Conservation (phyloP, 495 filamentous ascomycete species). For the Aspergillus haitiensis region DNA sequence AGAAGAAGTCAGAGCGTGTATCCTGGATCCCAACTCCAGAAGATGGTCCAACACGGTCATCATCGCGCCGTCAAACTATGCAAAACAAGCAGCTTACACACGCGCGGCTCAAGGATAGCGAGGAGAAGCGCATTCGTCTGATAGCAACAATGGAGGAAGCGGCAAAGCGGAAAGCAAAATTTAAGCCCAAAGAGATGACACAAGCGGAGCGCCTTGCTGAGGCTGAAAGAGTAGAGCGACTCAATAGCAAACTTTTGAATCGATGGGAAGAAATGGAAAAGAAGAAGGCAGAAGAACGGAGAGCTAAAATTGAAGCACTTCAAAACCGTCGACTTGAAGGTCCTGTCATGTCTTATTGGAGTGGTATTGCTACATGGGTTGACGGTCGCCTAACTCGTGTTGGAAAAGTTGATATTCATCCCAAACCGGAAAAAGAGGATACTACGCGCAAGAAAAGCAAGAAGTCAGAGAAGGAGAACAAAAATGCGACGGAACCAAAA, state of each 20-base stretch:
- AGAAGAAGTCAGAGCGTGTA: conserved; percentile 89
- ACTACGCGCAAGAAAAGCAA: conserved; percentile 33
- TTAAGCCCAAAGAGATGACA: conserved; percentile 78
- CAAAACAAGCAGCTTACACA: conserved; percentile 81
- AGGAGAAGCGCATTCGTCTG: conserved; percentile 74
- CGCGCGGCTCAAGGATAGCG: conserved; percentile 77
- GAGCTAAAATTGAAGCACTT: conserved; percentile 76
- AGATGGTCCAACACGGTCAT: conserved; percentile 79
- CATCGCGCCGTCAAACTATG: conserved; percentile 78
- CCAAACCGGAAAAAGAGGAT: conserved; percentile 44
- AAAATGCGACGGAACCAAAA: conserved; percentile 29
- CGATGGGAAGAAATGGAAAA: conserved; percentile 93
- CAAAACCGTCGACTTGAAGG: conserved; percentile 84
- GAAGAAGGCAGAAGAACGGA: conserved; percentile 76
- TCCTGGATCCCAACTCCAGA: conserved; percentile 83
- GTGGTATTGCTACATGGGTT: conserved; percentile 75
- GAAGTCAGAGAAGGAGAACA: conserved; percentile 40
- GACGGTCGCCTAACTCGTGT: conserved; percentile 75
- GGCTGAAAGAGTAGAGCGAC: conserved; percentile 77
- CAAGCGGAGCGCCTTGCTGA: conserved; percentile 85
- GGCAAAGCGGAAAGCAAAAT: conserved; percentile 70
- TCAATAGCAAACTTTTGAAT: conserved; percentile 88
- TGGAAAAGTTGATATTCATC: conserved; percentile 63
- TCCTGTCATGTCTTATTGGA: conserved; percentile 91
- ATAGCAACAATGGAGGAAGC: conserved; percentile 86